Conservation (phyloP, 2,329 filamentous ascomycete species). For the Thielaviopsis populi region DNA sequence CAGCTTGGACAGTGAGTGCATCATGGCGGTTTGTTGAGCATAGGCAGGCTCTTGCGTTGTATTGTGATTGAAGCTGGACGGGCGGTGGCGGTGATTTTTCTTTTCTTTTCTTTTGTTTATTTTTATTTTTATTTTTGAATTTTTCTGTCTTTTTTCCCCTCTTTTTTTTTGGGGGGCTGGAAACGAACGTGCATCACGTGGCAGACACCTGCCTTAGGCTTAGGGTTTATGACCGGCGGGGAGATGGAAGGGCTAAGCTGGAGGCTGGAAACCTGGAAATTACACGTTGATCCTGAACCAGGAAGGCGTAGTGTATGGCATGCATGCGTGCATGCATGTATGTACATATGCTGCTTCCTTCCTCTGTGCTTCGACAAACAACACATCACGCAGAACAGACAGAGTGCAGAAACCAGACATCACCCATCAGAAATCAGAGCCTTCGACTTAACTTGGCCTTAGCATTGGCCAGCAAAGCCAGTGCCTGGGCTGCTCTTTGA, state of each 20-base stretch:
- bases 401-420: not conserved
- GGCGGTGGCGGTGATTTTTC: not conserved
- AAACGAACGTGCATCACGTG: not conserved
- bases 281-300: slow-evolving; percentile 2
- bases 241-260: not conserved
- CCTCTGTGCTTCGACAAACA: not conserved
- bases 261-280: slow-evolving; percentile 1
- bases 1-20: not conserved
- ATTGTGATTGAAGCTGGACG: not conserved
- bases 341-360: too few relatives aligned
- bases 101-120: not conserved
- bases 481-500: too few relatives aligned
- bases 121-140: not conserved
- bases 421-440: too few relatives aligned
- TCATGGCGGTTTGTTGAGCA: not conserved
- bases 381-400: not conserved
- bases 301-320: not conserved
- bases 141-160: not conserved
- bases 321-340: not conserved
- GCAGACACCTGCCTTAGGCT: not conserved
- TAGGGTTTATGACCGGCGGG: not conserved
- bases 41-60: too few relatives aligned
- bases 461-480: too few relatives aligned
- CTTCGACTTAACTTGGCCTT: too few relatives aligned
- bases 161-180: not conserved